Evolutionary conservation across 176 grass and related monocot genomes (phyloP).

Genomic region (Poa annua): DNA sequence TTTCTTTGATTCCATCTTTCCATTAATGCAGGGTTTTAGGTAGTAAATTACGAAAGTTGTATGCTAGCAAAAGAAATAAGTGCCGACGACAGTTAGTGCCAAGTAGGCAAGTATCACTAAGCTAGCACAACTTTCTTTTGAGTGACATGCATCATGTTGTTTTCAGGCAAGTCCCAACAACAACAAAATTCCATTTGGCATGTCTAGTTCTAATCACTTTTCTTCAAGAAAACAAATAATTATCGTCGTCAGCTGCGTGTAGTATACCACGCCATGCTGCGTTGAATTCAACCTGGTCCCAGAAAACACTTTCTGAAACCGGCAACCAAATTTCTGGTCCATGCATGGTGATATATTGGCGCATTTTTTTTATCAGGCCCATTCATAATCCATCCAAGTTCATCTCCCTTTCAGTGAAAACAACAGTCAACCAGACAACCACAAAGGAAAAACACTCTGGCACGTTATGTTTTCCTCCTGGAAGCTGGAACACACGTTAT

Average conservation of each 20-base stretch:
- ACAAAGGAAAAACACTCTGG: not conserved
- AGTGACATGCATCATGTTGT: slow-evolving; percentile 28
- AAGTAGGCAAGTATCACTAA: not conserved
- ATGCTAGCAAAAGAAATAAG: not conserved
- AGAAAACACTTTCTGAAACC: slow-evolving; percentile 14
- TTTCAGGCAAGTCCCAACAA: slow-evolving; percentile 23
- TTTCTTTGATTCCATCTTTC: not conserved
- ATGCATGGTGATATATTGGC: slow-evolving; percentile 44
- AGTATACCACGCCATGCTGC: not conserved
- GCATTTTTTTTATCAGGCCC: slow-evolving; percentile 37
- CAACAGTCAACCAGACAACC: slow-evolving; percentile 9
- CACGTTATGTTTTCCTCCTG: slow-evolving; percentile 24
- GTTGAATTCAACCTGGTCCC: slow-evolving; percentile 56
- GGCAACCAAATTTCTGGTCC: slow-evolving; percentile 30
- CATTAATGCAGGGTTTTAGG: not conserved
- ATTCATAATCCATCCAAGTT: slow-evolving; percentile 16
- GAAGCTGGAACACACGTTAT: not conserved
- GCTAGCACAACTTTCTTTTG: not conserved
- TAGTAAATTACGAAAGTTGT: not conserved
- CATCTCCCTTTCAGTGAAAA: slow-evolving; percentile 6
- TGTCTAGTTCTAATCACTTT: slow-evolving; percentile 1
- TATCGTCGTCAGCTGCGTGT: not conserved
- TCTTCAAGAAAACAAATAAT: slow-evolving; percentile 10
- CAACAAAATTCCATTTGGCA: slow-evolving; percentile 21
- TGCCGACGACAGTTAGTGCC: not conserved